phyloP scores from a whole-genome alignment of 192 early-diverging fungal species.

The Coemansia erecta region DNA sequence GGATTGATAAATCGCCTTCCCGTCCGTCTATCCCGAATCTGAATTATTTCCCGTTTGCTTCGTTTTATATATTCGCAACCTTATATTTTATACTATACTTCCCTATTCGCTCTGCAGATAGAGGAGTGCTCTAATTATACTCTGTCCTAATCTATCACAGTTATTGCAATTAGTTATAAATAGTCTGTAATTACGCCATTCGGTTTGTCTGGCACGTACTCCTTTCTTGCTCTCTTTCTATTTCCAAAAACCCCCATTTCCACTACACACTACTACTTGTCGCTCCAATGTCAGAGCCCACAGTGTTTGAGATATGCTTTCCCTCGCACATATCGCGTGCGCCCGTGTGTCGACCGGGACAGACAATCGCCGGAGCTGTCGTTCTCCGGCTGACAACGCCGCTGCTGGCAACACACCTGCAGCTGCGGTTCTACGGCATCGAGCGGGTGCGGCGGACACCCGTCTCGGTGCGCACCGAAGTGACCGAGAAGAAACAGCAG shows the following conservation, averaged over 20 bases:
- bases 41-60: too few species aligned
- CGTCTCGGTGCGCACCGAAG: constrained; percentile 26
- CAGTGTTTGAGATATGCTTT: constrained; percentile 53
- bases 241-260: too few species aligned
- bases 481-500: constrained; percentile 30
- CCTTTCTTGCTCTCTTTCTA: not conserved
- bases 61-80: too few species aligned
- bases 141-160: too few species aligned
- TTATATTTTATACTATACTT: too few species aligned
- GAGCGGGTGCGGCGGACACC: constrained; percentile 51
- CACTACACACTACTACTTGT: too few species aligned
- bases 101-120: too few species aligned
- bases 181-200: too few species aligned
- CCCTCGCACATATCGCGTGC: constrained; percentile 48
- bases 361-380: constrained; percentile 49
- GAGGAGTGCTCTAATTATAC: too few species aligned
- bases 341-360: constrained; percentile 47
- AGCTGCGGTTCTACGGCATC: constrained; percentile 45
- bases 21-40: too few species aligned
- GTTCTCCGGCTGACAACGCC: constrained; percentile 50
- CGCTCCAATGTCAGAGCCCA: constrained; percentile 34
- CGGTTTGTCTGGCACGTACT: not conserved
- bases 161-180: too few species aligned
- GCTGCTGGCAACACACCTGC: constrained; percentile 39
- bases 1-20: too few species aligned